Conservation (phyloP, 768 basidiomycete species). For the Boletales sp. region DNA sequence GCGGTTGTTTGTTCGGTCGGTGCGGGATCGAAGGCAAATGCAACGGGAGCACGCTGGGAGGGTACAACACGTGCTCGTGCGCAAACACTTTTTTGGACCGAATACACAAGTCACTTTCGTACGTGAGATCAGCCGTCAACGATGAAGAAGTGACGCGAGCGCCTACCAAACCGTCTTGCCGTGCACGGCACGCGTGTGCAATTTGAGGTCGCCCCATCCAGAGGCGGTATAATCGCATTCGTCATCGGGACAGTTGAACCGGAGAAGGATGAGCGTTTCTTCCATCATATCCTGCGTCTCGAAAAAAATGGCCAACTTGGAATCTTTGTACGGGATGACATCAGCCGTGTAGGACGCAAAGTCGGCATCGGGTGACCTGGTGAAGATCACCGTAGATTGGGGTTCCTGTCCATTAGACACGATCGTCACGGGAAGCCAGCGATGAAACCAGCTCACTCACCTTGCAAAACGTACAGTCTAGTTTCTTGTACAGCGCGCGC, state of each 20-base stretch:
- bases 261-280: slow-evolving; percentile 82
- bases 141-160: not conserved
- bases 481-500: slow-evolving; percentile 89
- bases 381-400: slow-evolving; percentile 74
- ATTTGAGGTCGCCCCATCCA: slow-evolving; percentile 87
- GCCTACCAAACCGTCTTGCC: slow-evolving; percentile 74
- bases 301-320: slow-evolving; percentile 75
- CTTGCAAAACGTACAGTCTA: slow-evolving; percentile 96
- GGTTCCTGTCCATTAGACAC: slow-evolving; percentile 49
- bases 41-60: slow-evolving; percentile 53
- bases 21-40: slow-evolving; percentile 75
- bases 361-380: slow-evolving; percentile 54
- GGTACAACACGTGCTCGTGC: slow-evolving; percentile 89
- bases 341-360: slow-evolving; percentile 60
- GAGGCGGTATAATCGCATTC: slow-evolving; percentile 81
- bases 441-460: slow-evolving; percentile 32
- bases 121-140: not conserved
- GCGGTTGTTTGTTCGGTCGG: slow-evolving; percentile 35
- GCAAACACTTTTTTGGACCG: slow-evolving; percentile 90
- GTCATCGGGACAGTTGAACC: slow-evolving; percentile 89
- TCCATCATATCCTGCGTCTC: slow-evolving; percentile 95
- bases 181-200: slow-evolving; percentile 77
- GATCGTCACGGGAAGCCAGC: not conserved
- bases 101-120: slow-evolving; percentile 78
- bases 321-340: slow-evolving; percentile 59